Evolutionary conservation across 2,329 filamentous ascomycete genomes (phyloP).

Genomic region (Fusarium chaquense): DNA sequence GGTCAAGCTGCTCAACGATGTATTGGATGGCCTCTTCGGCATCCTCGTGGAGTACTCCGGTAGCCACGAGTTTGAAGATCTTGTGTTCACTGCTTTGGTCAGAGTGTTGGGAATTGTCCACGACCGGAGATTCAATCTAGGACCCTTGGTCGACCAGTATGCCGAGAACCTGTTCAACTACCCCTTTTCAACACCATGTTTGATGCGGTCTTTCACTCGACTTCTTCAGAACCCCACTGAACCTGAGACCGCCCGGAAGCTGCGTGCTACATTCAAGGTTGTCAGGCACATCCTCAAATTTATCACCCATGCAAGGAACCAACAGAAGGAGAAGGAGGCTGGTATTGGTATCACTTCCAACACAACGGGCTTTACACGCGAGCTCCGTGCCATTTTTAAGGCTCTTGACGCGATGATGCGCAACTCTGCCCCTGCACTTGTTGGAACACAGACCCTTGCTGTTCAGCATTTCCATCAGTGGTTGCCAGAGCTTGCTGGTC

Average conservation of each 20-base stretch:
- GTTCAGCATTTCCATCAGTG: constrained; percentile 98
- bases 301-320: constrained; percentile 87
- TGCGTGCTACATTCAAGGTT: constrained; percentile 94
- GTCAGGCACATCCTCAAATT: constrained; percentile 94
- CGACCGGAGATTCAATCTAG: constrained; percentile 91
- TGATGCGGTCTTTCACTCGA: constrained; percentile 87
- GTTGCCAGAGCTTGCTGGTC: constrained; percentile 87
- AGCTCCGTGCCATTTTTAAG: constrained; percentile 89
- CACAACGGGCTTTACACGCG: constrained; percentile 79
- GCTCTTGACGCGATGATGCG: constrained; percentile 91
- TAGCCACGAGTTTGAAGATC: constrained; percentile 90
- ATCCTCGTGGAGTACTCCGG: constrained; percentile 92
- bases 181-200: constrained; percentile 88
- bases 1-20: constrained; percentile 90
- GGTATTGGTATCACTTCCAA: constrained; percentile 85
- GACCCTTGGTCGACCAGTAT: constrained; percentile 91
- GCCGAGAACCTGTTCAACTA: constrained; percentile 91
- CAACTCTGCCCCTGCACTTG: constrained; percentile 83
- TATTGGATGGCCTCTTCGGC: constrained; percentile 91
- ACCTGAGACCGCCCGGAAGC: constrained; percentile 82
- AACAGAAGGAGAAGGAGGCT: constrained; percentile 89
- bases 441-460: constrained; percentile 93
- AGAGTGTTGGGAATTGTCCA: constrained; percentile 93
- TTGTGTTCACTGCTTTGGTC: constrained; percentile 91
- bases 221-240: constrained; percentile 87